Base-by-base conservation (phyloP, 805 yeast species). In the Nakazawaea sp. region DNA sequence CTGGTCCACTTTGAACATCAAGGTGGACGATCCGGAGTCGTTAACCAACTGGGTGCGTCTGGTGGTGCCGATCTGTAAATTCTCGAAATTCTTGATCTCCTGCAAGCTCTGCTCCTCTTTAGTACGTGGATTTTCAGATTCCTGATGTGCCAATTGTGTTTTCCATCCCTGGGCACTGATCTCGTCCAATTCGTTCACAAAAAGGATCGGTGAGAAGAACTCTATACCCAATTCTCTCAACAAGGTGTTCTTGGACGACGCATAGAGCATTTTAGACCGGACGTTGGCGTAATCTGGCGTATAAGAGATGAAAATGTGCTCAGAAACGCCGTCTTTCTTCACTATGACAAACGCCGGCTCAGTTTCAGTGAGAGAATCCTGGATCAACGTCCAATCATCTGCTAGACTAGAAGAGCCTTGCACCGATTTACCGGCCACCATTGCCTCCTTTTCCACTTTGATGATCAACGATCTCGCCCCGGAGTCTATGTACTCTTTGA, bases 201-300 rank as follows among this genome's bases (percentile, higher is more conserved):
- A 69, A 6, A 81, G 52, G 33, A 68, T 61, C 2, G 70, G 68
- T 27, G 62, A 51, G 55, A 79, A 72, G 37, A 62, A 59, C 40
- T 68, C 70, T 13, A 63, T 50, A 4, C 96, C 96, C 27, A 90
- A 65, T 44, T 81, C 80, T 47, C 83, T 75, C 39, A 84, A 61
- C 26, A 92, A 58, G 1, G 92, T 76, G 55, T 76, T 81, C 43
- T 86, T 86, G 9, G 94, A 79, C 2, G 96, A 85, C 4, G 97
- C 97, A 56, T 89, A 92, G 33, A 92, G 66, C 97, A 92, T 92
- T 56, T 90, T 92, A 40, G 72, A 69, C 41, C 88, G 72, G 27
- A 90, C 89, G 2, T 80, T 77, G 7, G 96, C 84, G 35, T 58
- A 58, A 55, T 90, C 97, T 1, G 98, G 97, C 36, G 90, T 89